phyloP scores from a whole-genome alignment of 176 grass and related monocot species.

The Phoenix roebelenii region DNA sequence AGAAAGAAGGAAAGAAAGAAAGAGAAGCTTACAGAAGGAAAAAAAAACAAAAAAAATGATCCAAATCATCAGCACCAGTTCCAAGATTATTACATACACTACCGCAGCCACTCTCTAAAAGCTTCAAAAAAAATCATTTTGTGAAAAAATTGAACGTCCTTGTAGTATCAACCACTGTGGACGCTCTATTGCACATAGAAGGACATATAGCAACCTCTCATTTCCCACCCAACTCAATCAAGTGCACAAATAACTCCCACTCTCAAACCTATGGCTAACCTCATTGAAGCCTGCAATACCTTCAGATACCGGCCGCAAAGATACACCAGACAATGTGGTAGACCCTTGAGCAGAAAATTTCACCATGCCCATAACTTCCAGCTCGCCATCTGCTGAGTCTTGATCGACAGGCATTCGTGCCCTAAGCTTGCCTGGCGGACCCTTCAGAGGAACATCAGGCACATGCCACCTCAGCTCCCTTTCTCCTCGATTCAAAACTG shows the following conservation, averaged over 20 bases:
- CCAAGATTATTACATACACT: no score
- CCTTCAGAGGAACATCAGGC: conserved; percentile 69
- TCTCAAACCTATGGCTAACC: conserved; percentile 71
- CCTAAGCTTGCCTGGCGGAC: conserved; percentile 44
- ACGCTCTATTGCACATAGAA: no score
- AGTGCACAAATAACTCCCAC: conserved; percentile 68
- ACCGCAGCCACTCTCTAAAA: no score
- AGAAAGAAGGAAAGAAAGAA: no score
- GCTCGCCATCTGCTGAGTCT: conserved; percentile 77
- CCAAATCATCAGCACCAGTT: no score
- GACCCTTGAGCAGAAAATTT: conserved; percentile 70
- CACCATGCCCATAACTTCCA: conserved; percentile 75
- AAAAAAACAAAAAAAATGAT: no score
- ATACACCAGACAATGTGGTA: conserved; percentile 78
- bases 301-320: conserved; percentile 56
- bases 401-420: conserved; percentile 93
- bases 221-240: conserved; percentile 27
- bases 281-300: conserved; percentile 66
- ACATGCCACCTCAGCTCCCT: conserved; percentile 93
- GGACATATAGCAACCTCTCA: no score
- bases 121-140: no score
- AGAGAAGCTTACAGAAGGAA: no score
- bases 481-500: conserved; percentile 66
- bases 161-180: no score
- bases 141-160: no score